A percentile compares a stretch with the other conserved stretches of the same genome.
Evolutionary conservation across 1,284 basidiomycete genomes (phyloP).

Genomic region (Pascua sp.): DNA sequence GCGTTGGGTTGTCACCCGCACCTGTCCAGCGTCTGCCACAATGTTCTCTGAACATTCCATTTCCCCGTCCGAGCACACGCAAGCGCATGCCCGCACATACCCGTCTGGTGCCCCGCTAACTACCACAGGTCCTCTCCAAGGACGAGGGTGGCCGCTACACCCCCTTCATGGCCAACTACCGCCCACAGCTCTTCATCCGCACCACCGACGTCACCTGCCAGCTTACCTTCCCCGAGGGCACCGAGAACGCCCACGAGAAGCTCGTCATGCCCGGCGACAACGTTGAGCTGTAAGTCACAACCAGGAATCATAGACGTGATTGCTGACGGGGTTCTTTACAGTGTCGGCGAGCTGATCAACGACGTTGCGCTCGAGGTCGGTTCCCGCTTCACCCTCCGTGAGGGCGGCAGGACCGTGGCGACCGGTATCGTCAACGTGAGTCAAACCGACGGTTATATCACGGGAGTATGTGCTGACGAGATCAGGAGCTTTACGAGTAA

Average conservation of each 20-base stretch:
- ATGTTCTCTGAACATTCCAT: too few relatives aligned
- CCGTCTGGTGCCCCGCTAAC: too few relatives aligned
- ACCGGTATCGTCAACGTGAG: conserved; percentile 50
- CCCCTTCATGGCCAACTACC: conserved; percentile 95
- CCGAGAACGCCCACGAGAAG: conserved; percentile 64
- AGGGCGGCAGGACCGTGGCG: conserved; percentile 91
- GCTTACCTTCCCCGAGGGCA: conserved; percentile 80
- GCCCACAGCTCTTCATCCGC: conserved; percentile 93
- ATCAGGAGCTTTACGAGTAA: too few relatives aligned
- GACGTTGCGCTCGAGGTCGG: conserved; percentile 91
- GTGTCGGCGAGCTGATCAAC: conserved; percentile 71
- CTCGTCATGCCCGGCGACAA: conserved; percentile 99
- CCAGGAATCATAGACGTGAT: too few relatives aligned
- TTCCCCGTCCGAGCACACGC: too few relatives aligned
- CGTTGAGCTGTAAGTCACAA: conserved; percentile 65
- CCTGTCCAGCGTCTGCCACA: too few relatives aligned
- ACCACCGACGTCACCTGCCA: conserved; percentile 90
- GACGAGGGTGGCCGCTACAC: conserved; percentile 98
- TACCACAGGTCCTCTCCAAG: conserved; percentile 68
- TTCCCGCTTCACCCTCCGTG: conserved; percentile 94
- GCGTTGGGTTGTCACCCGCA: background rate
- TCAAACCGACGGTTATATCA: too few relatives aligned
- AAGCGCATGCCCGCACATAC: too few relatives aligned
- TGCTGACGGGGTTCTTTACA: too few relatives aligned
- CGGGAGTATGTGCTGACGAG: too few relatives aligned